Evolutionary conservation across 176 grass and related monocot genomes (phyloP).

Genomic region (Tuctoria greenei): DNA sequence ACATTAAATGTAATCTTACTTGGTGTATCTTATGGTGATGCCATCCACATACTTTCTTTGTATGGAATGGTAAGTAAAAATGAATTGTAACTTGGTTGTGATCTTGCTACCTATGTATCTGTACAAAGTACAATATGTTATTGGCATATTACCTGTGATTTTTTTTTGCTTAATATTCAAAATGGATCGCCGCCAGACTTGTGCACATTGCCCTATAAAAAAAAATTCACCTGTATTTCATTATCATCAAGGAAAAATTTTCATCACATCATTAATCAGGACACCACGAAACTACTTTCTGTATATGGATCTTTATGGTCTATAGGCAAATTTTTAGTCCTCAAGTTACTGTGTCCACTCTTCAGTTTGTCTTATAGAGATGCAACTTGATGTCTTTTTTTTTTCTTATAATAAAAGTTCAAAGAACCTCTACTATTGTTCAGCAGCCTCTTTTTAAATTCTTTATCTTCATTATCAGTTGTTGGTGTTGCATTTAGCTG

Average conservation of each 20-base stretch:
- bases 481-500: constrained; percentile 5
- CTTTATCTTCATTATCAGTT: constrained; percentile 8
- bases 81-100: not conserved
- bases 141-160: not conserved
- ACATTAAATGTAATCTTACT: constrained; percentile 76
- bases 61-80: constrained; percentile 76
- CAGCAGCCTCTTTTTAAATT: not conserved
- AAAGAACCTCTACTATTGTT: constrained; percentile 13
- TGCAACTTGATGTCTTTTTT: not conserved
- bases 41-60: constrained; percentile 87
- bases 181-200: not conserved
- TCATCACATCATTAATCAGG: constrained; percentile 5
- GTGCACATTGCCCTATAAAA: not conserved
- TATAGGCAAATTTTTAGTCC: not conserved
- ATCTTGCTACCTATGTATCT: constrained; percentile 5
- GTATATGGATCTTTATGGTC: not conserved
- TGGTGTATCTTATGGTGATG: constrained; percentile 70
- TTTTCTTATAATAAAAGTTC: constrained; percentile 1
- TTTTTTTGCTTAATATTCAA: not conserved
- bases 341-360: not conserved
- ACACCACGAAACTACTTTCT: not conserved
- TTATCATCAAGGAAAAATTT: not conserved
- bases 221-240: not conserved
- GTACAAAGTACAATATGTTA: not conserved
- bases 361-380: not conserved